Base-by-base conservation (phyloP, 805 yeast genomes). In the Candida ovalis region DNA sequence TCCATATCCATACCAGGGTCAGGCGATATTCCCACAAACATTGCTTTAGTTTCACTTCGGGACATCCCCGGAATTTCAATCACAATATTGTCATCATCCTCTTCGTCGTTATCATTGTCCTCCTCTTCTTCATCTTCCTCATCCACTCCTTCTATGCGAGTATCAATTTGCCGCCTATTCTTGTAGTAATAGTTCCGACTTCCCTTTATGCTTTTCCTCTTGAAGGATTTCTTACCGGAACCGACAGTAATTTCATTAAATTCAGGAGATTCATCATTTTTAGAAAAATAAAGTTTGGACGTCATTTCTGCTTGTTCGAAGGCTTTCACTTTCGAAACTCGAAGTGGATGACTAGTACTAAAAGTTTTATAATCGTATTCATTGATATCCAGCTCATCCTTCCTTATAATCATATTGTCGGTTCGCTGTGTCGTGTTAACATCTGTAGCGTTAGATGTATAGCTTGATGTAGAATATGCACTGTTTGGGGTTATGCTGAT, bases 221-320 rank as follows among this genome's bases (percentile, higher is more conserved):
- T 35, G 5, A 21, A 30, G 5, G n/a, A 10, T 17, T 17, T 30
- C n/a, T 30, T 18, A 3, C 17, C 17, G 8, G 47, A 36, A 12
- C 39, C 46, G 40, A 44, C 38, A 17, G 44, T 48, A 35, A 47
- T 43, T 22, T 44, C 48, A 10, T 45, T 46, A 4, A 40, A 47
- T 10, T 46, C 54, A 24, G 44, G 52, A 21, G 40, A 30, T 28
- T 57, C 62, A 8, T 59, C 56, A 42, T 56, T 60, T n/a, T 50
- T 53, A 9, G 62, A 56, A 48, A 66, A 68, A 45, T 54, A 63
- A 41, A 60, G 44, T 40, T 56, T 61, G 8, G 68, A 48, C 3
- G 72, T 65, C 48, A 61, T 49, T 44, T 69, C 73, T 5, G 69
- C 64, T 44, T 68, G 70, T 47, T 69, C 72, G 49, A 68, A 59